Evolutionary conservation across 306 rosid species (phyloP).

Genomic region (Cicer yamashitae): DNA sequence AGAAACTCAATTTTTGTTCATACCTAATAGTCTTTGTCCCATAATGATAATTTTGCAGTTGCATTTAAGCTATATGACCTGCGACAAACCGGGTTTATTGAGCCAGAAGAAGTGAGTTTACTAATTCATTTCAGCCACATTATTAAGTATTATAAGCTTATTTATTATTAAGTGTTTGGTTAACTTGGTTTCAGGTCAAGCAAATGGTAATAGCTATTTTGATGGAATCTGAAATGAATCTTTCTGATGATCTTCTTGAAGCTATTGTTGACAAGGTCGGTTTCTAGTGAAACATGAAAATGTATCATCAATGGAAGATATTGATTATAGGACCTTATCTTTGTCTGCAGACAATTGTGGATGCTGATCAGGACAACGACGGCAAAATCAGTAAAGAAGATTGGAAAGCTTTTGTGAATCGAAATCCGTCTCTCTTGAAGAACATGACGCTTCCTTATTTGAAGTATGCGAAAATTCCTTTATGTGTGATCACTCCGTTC

Average conservation of each 20-base stretch:
- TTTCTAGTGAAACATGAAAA: constrained; percentile 26
- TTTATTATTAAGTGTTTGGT: constrained; percentile 34
- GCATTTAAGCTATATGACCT: constrained; percentile 84
- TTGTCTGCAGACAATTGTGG: constrained; percentile 71
- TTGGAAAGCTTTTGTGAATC: constrained; percentile 70
- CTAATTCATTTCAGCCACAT: background rate
- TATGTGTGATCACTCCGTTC: background rate
- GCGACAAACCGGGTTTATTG: constrained; percentile 81
- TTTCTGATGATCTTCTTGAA: constrained; percentile 80
- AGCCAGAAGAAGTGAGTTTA: constrained; percentile 78
- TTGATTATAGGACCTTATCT: background rate
- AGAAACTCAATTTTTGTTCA: constrained; percentile 30
- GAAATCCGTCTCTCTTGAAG: constrained; percentile 68
- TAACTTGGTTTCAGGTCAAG: constrained; percentile 67
- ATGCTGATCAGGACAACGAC: constrained; percentile 71
- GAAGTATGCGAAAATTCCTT: constrained; percentile 58
- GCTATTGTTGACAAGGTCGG: constrained; percentile 72
- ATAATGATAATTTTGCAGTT: constrained; percentile 57
- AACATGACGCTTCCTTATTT: constrained; percentile 93
- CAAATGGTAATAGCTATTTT: constrained; percentile 80
- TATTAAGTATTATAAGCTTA: background rate
- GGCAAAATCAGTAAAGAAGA: constrained; percentile 80
- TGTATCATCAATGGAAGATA: background rate
- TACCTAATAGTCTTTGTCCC: constrained; percentile 24
- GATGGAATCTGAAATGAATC: constrained; percentile 67